Percentiles rank a stretch among this genome's conserved stretches.
Evolutionary conservation across 2,329 filamentous ascomycete species (phyloP).

Genomic region (Phialemonium atrogriseum): DNA sequence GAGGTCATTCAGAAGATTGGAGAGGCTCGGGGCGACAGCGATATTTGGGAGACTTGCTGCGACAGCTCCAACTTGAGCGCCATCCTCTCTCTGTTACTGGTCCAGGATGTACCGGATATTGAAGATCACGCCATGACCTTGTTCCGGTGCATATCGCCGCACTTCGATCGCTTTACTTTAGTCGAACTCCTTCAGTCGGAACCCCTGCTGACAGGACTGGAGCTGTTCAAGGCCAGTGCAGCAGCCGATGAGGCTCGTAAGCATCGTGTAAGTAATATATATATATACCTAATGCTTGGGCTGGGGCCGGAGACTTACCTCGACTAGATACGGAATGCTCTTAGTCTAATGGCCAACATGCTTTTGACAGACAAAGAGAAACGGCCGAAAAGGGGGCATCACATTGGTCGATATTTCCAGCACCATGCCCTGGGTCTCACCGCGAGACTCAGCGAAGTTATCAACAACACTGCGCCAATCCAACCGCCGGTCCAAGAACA

Average conservation of each 20-base stretch:
- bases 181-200: conserved; percentile 65
- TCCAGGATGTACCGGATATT: conserved; percentile 46
- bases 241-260: conserved; percentile 54
- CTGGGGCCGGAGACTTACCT: conserved; percentile 15
- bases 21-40: conserved; percentile 61
- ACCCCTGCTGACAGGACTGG: conserved; percentile 66
- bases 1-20: conserved; percentile 79
- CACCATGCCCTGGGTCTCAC: conserved; percentile 81
- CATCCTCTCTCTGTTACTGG: conserved; percentile 50
- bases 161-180: conserved; percentile 60
- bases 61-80: conserved; percentile 48
- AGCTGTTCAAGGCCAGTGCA: conserved; percentile 72
- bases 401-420: conserved; percentile 69
- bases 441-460: conserved; percentile 66
- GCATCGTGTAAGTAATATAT: conserved; percentile 39
- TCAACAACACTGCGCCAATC: conserved; percentile 57
- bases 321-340: conserved; percentile 35
- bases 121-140: conserved; percentile 62
- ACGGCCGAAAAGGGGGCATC: conserved; percentile 36
- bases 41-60: conserved; percentile 48
- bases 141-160: conserved; percentile 59
- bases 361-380: conserved; percentile 8
- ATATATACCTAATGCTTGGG: conserved; percentile 10
- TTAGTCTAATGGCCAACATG: conserved; percentile 34
- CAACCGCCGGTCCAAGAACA: conserved; percentile 58